phyloP scores from a whole-genome alignment of 352 stramenopile species.

The Globisporangium sylvaticum region DNA sequence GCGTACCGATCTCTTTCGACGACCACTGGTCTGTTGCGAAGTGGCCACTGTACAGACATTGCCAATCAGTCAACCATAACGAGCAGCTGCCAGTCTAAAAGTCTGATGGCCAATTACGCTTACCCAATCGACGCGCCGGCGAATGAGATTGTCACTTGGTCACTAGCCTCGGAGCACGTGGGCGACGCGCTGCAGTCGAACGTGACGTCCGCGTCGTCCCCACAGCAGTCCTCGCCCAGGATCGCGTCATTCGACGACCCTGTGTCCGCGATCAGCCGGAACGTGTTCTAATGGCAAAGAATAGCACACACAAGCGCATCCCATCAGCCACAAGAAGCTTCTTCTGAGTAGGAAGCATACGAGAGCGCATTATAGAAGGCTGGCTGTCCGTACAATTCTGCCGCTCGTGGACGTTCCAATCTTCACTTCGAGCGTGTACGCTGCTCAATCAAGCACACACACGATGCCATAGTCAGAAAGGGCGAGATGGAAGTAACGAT shows the following conservation, averaged over 20 bases:
- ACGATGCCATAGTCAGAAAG: neutral
- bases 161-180: slow-evolving; percentile 37
- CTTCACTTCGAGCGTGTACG: slow-evolving; percentile 29
- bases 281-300: slow-evolving; percentile 42
- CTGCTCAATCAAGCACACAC: slow-evolving; percentile 10
- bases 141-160: slow-evolving; percentile 40
- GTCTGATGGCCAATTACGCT: slow-evolving; percentile 4
- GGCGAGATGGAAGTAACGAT: neutral
- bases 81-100: neutral
- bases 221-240: slow-evolving; percentile 60
- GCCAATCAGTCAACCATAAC: neutral
- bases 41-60: slow-evolving; percentile 33
- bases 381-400: slow-evolving; percentile 12
- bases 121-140: slow-evolving; percentile 65
- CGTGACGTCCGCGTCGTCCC: slow-evolving; percentile 31
- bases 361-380: neutral
- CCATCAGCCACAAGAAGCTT: neutral
- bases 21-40: slow-evolving; percentile 72
- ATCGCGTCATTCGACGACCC: slow-evolving; percentile 82
- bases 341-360: neutral
- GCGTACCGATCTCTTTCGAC: slow-evolving; percentile 40
- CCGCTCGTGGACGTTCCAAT: slow-evolving; percentile 22
- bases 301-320: neutral
- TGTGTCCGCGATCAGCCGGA: slow-evolving; percentile 76
- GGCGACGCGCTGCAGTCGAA: slow-evolving; percentile 65